These are phyloP conservation scores for Phytophthora aleatoria DNA, from an alignment of 352 stramenopile genomes.

Conservation along the genomic window DNA sequence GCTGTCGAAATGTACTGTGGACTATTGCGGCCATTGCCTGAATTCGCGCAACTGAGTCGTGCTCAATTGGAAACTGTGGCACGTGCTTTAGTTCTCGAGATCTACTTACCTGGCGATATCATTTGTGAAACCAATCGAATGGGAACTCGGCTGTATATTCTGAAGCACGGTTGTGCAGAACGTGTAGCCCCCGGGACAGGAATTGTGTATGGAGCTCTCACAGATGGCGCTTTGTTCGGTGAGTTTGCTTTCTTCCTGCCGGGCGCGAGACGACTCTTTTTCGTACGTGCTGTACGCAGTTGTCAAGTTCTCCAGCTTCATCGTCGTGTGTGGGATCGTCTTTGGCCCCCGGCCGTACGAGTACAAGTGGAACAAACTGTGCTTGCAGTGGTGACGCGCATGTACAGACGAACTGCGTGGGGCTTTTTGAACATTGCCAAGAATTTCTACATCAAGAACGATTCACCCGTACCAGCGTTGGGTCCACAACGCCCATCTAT, in stretches of 20 bases:
- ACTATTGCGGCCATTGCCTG: slow-evolving; percentile 33
- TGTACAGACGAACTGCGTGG: slow-evolving; percentile 41
- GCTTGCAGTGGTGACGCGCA: slow-evolving; percentile 38
- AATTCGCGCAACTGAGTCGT: slow-evolving; percentile 45
- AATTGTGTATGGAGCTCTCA: slow-evolving; percentile 42
- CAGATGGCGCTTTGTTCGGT: slow-evolving; percentile 52
- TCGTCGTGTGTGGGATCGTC: slow-evolving; percentile 44
- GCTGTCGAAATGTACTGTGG: slow-evolving; percentile 62
- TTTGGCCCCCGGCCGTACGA: slow-evolving; percentile 54
- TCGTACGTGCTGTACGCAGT: slow-evolving; percentile 51
- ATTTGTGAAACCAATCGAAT: slow-evolving; percentile 58
- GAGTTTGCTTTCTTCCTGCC: slow-evolving; percentile 71
- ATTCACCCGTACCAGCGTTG: slow-evolving; percentile 31
- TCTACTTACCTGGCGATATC: slow-evolving; percentile 65
- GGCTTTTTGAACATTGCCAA: slow-evolving; percentile 65
- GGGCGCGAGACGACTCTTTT: slow-evolving; percentile 47
- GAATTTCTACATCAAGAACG: slow-evolving; percentile 68
- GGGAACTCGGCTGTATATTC: slow-evolving; percentile 49
- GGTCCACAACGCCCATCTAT: slow-evolving; percentile 6
- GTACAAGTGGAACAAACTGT: slow-evolving; percentile 46
- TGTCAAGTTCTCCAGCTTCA: slow-evolving; percentile 71
- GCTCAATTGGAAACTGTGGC: slow-evolving; percentile 59
- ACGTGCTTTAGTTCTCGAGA: slow-evolving; percentile 55
- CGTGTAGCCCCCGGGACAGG: slow-evolving; percentile 41
- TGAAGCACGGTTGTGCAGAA: slow-evolving; percentile 59